phyloP scores from a whole-genome alignment of 2,329 filamentous ascomycete species.

The Trichoderma lentiforme region DNA sequence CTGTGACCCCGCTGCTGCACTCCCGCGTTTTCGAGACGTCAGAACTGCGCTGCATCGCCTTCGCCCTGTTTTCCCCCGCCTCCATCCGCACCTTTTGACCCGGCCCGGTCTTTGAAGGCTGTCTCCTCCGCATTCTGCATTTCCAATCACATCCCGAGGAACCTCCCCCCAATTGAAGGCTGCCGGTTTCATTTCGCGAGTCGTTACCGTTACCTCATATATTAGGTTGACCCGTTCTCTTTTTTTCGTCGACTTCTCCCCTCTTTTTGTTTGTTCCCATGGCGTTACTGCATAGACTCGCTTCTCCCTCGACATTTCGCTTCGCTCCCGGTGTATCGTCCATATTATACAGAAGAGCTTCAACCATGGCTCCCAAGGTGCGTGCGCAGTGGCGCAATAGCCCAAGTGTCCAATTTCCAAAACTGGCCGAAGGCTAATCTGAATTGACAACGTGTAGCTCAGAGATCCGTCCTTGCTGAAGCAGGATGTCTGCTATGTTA shows the following conservation, averaged over 20 bases:
- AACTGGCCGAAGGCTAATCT: neutral
- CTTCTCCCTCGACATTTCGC: slow-evolving; percentile 29
- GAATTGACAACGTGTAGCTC: slow-evolving; percentile 47
- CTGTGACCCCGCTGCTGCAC: neutral
- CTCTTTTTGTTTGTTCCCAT: slow-evolving; percentile 22
- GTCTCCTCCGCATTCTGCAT: slow-evolving; percentile 12
- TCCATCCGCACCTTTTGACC: slow-evolving; percentile 8
- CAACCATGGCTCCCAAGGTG: slow-evolving; percentile 48
- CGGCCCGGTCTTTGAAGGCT: slow-evolving; percentile 1
- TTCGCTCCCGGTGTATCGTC: slow-evolving; percentile 31
- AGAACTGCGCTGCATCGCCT: neutral
- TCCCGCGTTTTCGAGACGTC: neutral
- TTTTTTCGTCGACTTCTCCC: neutral
- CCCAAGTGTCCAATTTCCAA: neutral
- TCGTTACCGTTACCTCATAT: neutral
- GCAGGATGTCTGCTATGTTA: slow-evolving; percentile 76
- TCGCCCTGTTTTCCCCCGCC: neutral
- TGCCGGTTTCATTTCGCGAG: neutral
- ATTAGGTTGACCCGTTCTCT: neutral
- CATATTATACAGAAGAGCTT: slow-evolving; percentile 38
- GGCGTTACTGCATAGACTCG: slow-evolving; percentile 32
- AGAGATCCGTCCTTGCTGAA: slow-evolving; percentile 81
- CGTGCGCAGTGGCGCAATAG: neutral
- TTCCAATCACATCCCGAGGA: slow-evolving; percentile 11
- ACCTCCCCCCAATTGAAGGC: neutral